phyloP scores from a whole-genome alignment of 805 yeast genomes.

The Candida pseudoglaebosa region DNA sequence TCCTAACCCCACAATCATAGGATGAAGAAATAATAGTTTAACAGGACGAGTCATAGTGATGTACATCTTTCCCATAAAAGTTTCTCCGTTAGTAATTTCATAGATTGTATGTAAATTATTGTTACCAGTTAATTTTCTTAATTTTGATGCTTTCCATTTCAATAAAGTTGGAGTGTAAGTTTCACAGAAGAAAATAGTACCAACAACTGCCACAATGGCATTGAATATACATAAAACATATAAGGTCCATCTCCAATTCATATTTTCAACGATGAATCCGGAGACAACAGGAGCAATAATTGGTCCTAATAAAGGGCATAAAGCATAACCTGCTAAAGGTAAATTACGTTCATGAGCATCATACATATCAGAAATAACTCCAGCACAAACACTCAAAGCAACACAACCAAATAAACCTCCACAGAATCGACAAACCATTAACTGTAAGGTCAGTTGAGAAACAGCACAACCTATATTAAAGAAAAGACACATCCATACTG shows the following conservation, averaged over 20 bases:
- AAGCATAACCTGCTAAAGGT: slow-evolving; percentile 47
- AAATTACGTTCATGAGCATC: slow-evolving; percentile 28
- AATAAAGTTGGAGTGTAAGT: slow-evolving; percentile 57
- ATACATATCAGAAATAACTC: slow-evolving; percentile 34
- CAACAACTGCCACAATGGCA: slow-evolving; percentile 41
- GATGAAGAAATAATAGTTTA: slow-evolving; percentile 49
- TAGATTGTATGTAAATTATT: slow-evolving; percentile 53
- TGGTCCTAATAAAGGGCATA: slow-evolving; percentile 66
- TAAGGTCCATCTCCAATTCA: slow-evolving; percentile 66
- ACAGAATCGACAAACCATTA: slow-evolving; percentile 29
- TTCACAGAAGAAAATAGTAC: slow-evolving; percentile 51
- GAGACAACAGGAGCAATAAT: slow-evolving; percentile 57
- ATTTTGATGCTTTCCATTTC: slow-evolving; percentile 39
- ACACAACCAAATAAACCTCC: slow-evolving; percentile 39
- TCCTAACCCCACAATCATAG: slow-evolving; percentile 63
- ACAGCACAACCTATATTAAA: slow-evolving; percentile 38
- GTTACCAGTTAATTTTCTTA: slow-evolving; percentile 56
- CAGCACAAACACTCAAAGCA: slow-evolving; percentile 37
- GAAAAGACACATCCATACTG: slow-evolving; percentile 31
- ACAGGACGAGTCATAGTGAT: slow-evolving; percentile 54
- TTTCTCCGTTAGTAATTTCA: slow-evolving; percentile 53
- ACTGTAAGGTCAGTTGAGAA: slow-evolving; percentile 28
- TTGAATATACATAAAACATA: slow-evolving; percentile 57
- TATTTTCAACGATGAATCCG: slow-evolving; percentile 51
- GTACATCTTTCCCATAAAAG: slow-evolving; percentile 36